Conservation (phyloP, 2,329 filamentous ascomycete genomes). For the Cadophora luteo-olivacea region DNA sequence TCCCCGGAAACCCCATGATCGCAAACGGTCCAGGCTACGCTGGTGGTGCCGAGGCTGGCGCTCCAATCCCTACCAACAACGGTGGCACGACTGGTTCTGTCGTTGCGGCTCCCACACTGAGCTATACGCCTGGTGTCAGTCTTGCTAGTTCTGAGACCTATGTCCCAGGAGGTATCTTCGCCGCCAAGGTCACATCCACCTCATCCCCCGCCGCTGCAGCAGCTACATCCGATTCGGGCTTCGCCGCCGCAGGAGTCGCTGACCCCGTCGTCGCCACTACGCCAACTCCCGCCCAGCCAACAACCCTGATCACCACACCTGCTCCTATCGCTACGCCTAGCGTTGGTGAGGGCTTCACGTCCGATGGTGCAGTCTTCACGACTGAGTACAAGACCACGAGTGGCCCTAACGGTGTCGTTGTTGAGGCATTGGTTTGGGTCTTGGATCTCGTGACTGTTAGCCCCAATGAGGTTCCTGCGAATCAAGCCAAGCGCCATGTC, state of each 20-base stretch:
- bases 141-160: constrained; percentile 33
- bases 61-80: constrained; percentile 26
- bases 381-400: constrained; percentile 59
- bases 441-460: constrained; percentile 62
- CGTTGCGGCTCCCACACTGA: constrained; percentile 37
- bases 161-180: constrained; percentile 45
- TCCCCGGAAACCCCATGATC: constrained; percentile 70
- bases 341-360: constrained; percentile 16
- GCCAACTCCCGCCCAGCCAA: constrained; percentile 1
- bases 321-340: neutral
- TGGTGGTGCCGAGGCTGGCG: constrained; percentile 28
- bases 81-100: constrained; percentile 17
- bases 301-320: neutral
- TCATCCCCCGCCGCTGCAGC: constrained; percentile 5
- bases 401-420: constrained; percentile 47
- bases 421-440: constrained; percentile 64
- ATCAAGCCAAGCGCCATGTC: constrained; percentile 19
- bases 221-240: neutral
- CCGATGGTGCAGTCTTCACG: constrained; percentile 47
- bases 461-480: too few species aligned
- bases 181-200: constrained; percentile 8
- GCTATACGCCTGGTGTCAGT: constrained; percentile 39
- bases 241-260: constrained; percentile 20
- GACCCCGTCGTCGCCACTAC: constrained; percentile 11
- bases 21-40: constrained; percentile 51